Evolutionary conservation across 176 grass and related monocot species (phyloP).

Genomic region (Zea luxurians): DNA sequence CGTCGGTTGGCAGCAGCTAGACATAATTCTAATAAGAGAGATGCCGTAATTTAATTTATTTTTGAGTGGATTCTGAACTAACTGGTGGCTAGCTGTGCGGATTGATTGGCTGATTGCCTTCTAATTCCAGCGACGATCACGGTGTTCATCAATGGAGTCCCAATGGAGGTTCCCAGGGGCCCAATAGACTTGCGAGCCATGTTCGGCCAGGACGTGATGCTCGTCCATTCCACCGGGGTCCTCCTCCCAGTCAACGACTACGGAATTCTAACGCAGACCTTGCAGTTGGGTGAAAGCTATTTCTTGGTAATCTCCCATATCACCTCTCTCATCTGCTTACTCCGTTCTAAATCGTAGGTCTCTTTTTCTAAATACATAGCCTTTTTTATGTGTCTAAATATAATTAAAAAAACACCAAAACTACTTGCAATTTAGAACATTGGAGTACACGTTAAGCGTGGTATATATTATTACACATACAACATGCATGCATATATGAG

Average conservation of each 20-base stretch:
- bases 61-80: constrained; percentile 10
- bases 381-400: not conserved
- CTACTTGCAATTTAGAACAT: not conserved
- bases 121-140: constrained; percentile 82
- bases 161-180: constrained; percentile 78
- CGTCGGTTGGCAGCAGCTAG: constrained; percentile 2
- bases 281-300: constrained; percentile 95
- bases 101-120: constrained; percentile 42
- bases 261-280: constrained; percentile 77
- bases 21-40: not conserved
- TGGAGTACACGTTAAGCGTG: not conserved
- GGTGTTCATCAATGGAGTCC: constrained; percentile 91
- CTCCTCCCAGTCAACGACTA: constrained; percentile 84
- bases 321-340: not conserved
- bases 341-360: not conserved
- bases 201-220: constrained; percentile 85
- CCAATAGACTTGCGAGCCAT: constrained; percentile 78
- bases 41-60: not conserved
- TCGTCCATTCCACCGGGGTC: constrained; percentile 68
- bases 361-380: not conserved
- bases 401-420: not conserved
- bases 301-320: constrained; percentile 71
- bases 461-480: not conserved
- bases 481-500: not conserved
- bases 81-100: constrained; percentile 23